phyloP scores from a whole-genome alignment of 768 basidiomycete species.

The Rhodotorula paludigena region DNA sequence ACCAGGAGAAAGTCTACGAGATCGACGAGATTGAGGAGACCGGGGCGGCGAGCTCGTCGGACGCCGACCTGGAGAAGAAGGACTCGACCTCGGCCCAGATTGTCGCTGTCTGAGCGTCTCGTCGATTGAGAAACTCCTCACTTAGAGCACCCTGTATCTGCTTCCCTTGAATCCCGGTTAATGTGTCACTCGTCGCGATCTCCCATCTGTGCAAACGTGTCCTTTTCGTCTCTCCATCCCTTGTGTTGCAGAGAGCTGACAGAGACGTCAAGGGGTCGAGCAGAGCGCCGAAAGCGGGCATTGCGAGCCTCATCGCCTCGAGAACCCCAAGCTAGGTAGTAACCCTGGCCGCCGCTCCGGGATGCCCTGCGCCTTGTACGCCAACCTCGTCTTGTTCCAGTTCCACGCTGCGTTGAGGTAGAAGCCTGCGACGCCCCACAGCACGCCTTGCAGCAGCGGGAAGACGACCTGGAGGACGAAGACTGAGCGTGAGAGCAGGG shows the following conservation, averaged over 20 bases:
- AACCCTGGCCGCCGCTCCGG: not conserved
- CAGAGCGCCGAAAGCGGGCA: too few relatives aligned
- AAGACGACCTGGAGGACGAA: conserved; percentile 17
- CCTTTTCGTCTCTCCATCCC: too few relatives aligned
- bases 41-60: not conserved
- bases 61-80: conserved; percentile 10
- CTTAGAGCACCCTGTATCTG: too few relatives aligned
- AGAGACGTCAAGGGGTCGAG: too few relatives aligned
- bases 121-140: not conserved
- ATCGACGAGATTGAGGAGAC: not conserved
- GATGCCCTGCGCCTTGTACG: not conserved
- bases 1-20: conserved; percentile 22
- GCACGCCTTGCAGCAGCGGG: conserved; percentile 18
- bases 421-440: conserved; percentile 10
- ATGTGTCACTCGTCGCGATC: too few relatives aligned
- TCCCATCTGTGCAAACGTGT: too few relatives aligned
- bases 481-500: not conserved
- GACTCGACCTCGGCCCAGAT: not conserved
- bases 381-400: conserved; percentile 7
- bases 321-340: conserved; percentile 6
- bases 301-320: not conserved
- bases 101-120: conserved; percentile 1
- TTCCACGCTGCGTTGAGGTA: not conserved
- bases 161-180: too few relatives aligned
- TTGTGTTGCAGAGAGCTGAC: too few relatives aligned